phyloP scores from a whole-genome alignment of 148 eudicot species.

The Persicaria tinctoria region DNA sequence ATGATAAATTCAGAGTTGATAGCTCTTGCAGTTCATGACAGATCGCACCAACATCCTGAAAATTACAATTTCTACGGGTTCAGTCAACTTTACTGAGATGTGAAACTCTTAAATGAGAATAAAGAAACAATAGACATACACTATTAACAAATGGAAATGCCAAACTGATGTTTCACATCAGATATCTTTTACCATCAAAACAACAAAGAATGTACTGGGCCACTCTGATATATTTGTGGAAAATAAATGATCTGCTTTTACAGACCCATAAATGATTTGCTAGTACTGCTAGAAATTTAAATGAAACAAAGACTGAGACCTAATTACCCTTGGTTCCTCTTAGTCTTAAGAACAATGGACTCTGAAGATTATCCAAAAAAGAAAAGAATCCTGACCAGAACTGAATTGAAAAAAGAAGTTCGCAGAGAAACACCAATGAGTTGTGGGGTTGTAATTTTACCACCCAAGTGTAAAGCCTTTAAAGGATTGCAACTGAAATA shows the following conservation, averaged over 20 bases:
- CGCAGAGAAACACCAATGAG: too few relatives aligned
- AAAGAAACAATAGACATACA: background rate
- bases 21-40: conserved; percentile 66
- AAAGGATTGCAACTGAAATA: too few relatives aligned
- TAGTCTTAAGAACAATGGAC: too few relatives aligned
- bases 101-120: background rate
- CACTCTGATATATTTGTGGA: background rate
- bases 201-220: background rate
- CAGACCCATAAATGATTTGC: background rate
- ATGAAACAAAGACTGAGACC: background rate
- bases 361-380: too few relatives aligned
- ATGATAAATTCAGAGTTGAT: conserved; percentile 56
- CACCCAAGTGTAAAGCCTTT: too few relatives aligned
- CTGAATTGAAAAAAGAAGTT: too few relatives aligned
- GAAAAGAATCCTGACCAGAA: too few relatives aligned
- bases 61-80: conserved; percentile 13
- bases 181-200: background rate
- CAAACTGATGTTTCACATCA: background rate
- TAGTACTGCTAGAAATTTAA: too few relatives aligned
- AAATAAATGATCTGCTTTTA: background rate
- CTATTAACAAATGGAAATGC: background rate
- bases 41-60: conserved; percentile 74
- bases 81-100: conserved; percentile 11
- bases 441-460: too few relatives aligned
- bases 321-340: too few relatives aligned